Percentiles rank a stretch among this genome's conserved stretches.
Conservation (phyloP, 2,329 filamentous ascomycete genomes). For the Cercospora nicotianae region DNA sequence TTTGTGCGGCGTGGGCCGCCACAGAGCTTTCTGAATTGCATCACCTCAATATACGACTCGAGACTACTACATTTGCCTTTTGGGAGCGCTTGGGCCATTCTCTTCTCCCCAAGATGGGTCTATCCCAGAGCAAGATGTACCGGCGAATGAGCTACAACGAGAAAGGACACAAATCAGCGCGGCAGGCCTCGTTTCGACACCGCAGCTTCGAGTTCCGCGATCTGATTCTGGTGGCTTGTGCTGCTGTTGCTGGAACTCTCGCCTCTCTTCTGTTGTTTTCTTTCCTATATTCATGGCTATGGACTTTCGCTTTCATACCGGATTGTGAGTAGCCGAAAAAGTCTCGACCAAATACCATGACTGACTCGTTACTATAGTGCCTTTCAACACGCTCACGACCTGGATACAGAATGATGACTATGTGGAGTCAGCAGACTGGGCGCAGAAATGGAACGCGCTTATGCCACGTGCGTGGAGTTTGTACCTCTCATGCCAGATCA, state of each 20-base stretch:
- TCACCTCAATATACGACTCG: not conserved
- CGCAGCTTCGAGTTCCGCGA: constrained; percentile 5
- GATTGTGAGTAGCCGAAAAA: not conserved
- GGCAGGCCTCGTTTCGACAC: not conserved
- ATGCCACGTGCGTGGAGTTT: not conserved
- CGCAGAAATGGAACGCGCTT: constrained; percentile 5
- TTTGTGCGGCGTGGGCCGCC: not conserved
- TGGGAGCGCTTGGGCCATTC: not conserved
- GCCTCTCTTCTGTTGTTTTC: constrained; percentile 1
- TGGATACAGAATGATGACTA: constrained; percentile 12
- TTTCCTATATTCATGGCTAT: not conserved
- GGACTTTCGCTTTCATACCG: not conserved
- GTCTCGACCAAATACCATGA: no score
- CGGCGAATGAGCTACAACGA: constrained; percentile 7
- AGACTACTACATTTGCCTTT: not conserved
- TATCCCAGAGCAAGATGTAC: constrained; percentile 4
- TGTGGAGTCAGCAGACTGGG: not conserved
- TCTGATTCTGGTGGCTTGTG: not conserved
- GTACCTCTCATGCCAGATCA: no score
- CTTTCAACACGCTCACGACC: constrained; percentile 5
- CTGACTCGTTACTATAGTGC: not conserved
- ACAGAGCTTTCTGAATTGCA: not conserved
- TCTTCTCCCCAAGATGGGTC: not conserved
- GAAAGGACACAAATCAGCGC: not conserved
- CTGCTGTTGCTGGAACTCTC: not conserved